Evolutionary conservation across 2,329 filamentous ascomycete species (phyloP).

Genomic region (Xylaria sp.): DNA sequence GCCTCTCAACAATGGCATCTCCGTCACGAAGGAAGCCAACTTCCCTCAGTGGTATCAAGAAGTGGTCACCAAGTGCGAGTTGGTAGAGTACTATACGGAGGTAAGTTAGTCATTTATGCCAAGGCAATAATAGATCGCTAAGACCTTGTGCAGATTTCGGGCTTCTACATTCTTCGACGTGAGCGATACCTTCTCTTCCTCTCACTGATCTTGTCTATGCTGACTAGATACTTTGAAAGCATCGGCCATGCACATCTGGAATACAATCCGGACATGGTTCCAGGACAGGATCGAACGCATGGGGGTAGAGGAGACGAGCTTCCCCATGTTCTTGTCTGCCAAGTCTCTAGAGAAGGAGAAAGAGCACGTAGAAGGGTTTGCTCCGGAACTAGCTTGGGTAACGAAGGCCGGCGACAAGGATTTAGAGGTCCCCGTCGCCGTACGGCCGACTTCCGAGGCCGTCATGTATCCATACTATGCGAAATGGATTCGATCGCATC

Average conservation of each 20-base stretch:
- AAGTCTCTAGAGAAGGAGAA: conserved; percentile 77
- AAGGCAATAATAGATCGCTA: conserved; percentile 1
- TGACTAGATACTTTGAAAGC: conserved; percentile 46
- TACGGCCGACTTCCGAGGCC: conserved; percentile 75
- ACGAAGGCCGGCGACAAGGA: conserved; percentile 91
- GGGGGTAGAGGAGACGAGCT: conserved; percentile 95
- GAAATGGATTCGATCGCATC: conserved; percentile 83
- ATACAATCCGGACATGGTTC: conserved; percentile 74
- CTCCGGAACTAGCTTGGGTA: conserved; percentile 90
- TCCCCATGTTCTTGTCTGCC: conserved; percentile 93
- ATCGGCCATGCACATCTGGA: conserved; percentile 74
- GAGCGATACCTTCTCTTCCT: conserved; percentile 21
- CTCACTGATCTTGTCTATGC: conserved; percentile 15
- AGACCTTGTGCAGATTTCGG: conserved; percentile 76
- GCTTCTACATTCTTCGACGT: conserved; percentile 92
- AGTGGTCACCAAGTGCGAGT: conserved; percentile 94
- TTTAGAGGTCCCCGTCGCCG: conserved; percentile 81
- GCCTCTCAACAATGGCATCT: conserved; percentile 31
- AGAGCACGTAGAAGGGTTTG: conserved; percentile 73
- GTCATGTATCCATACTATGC: conserved; percentile 47
- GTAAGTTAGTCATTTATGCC: conserved; percentile 44
- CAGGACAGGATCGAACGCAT: conserved; percentile 83
- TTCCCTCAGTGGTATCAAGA: conserved; percentile 98
- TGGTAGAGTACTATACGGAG: conserved; percentile 90
- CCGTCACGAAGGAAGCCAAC: conserved; percentile 59